Percentiles rank a stretch among this genome's conserved stretches.
Evolutionary conservation across 306 rosid genomes (phyloP).

Genomic region (Mimosa bimucronata): DNA sequence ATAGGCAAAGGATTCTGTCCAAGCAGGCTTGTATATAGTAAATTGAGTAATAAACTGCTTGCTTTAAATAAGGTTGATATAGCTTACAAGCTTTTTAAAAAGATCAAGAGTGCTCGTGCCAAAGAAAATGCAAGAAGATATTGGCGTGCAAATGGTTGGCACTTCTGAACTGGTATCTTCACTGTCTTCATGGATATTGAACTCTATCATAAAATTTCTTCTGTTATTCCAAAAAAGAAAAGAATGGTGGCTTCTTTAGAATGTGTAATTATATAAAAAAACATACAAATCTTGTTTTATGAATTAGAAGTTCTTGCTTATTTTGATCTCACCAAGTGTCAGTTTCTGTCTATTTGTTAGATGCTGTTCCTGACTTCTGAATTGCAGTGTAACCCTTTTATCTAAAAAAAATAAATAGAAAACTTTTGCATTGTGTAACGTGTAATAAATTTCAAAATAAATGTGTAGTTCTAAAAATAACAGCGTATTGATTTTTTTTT

Average conservation of each 20-base stretch:
- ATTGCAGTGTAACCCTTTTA: background rate
- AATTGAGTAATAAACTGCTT: conserved; percentile 65
- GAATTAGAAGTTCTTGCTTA: background rate
- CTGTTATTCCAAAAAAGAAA: background rate
- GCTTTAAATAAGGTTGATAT: conserved; percentile 60
- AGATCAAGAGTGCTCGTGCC: conserved; percentile 73
- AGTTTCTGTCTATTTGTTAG: too few species aligned
- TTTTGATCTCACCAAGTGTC: background rate
- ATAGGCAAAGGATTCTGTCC: conserved; percentile 75
- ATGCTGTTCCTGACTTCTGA: too few species aligned
- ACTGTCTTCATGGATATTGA: background rate
- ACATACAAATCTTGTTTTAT: background rate
- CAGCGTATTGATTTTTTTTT: too few species aligned
- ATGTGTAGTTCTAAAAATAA: too few species aligned
- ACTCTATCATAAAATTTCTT: background rate
- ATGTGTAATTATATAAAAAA: background rate
- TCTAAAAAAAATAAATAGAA: background rate
- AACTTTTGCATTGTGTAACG: too few species aligned
- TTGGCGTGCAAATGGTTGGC: conserved; percentile 94
- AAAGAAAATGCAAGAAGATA: conserved; percentile 59
- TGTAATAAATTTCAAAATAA: too few species aligned
- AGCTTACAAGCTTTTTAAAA: conserved; percentile 73
- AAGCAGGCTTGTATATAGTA: conserved; percentile 74
- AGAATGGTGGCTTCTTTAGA: background rate
- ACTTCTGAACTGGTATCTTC: conserved; percentile 54